Evolutionary conservation across 2,329 filamentous ascomycete genomes (phyloP).

Genomic region (Rasamsonia emersonii): DNA sequence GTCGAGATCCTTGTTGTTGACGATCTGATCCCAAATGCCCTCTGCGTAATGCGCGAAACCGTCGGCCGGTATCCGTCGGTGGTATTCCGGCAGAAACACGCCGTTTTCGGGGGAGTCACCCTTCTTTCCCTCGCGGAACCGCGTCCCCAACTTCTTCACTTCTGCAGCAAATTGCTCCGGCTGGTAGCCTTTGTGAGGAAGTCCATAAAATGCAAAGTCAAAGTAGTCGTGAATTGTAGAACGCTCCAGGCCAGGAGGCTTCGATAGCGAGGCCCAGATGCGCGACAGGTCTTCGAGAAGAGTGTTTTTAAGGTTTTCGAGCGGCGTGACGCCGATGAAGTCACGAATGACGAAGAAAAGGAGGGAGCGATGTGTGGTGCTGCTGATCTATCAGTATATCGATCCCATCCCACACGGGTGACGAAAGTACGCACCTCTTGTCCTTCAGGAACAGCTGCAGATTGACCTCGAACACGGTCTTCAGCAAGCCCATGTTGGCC

Average conservation of each 20-base stretch:
- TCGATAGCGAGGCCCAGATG: conserved; percentile 88
- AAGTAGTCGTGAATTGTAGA: conserved; percentile 95
- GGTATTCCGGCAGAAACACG: conserved; percentile 88
- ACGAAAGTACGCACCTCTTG: conserved; percentile 57
- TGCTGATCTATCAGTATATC: conserved; percentile 25
- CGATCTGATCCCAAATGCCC: conserved; percentile 96
- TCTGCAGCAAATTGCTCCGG: conserved; percentile 81
- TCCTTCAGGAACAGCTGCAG: conserved; percentile 94
- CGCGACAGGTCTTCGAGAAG: conserved; percentile 82
- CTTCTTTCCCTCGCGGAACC: conserved; percentile 75
- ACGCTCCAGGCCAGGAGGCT: conserved; percentile 78
- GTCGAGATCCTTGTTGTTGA: conserved; percentile 96
- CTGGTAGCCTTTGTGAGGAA: conserved; percentile 95
- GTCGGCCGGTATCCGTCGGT: conserved; percentile 89
- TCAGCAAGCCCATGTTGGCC: conserved; percentile 95
- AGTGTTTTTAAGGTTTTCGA: conserved; percentile 83
- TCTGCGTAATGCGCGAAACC: conserved; percentile 92
- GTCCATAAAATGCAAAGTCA: conserved; percentile 90
- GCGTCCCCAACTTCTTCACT: conserved; percentile 66
- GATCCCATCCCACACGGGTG: background rate
- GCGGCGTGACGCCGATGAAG: conserved; percentile 83
- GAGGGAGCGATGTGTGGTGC: conserved; percentile 78
- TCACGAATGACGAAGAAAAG: conserved; percentile 99
- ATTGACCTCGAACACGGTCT: conserved; percentile 99
- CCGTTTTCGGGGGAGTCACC: conserved; percentile 70